Conservation (phyloP, 2,329 filamentous ascomycete species). For the Thermochaetoides dissita region DNA sequence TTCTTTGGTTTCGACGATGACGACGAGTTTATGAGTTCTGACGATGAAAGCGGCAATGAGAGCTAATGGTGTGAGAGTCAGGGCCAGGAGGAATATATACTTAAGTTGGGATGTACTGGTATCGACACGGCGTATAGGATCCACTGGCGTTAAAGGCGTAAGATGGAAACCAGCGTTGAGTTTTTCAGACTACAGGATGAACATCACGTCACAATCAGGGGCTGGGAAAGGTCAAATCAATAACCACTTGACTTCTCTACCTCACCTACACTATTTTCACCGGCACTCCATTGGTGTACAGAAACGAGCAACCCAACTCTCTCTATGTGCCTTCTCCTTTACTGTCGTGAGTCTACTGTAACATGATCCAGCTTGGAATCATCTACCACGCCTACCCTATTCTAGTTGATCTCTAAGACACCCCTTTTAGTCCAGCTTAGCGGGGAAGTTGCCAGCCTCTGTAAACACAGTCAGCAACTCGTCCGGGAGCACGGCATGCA, state of each 20-base stretch:
- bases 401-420: slow-evolving; percentile 3
- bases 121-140: background rate
- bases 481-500: no score
- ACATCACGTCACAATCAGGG: background rate
- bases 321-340: slow-evolving; percentile 17
- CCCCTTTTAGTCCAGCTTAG: slow-evolving; percentile 39
- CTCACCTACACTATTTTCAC: background rate
- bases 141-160: slow-evolving; percentile 1
- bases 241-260: background rate
- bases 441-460: slow-evolving; percentile 58
- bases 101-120: background rate
- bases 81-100: background rate
- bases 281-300: slow-evolving; percentile 4
- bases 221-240: background rate
- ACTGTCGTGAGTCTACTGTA: slow-evolving; percentile 14
- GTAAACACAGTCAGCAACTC: slow-evolving; percentile 8
- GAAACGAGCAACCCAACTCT: slow-evolving; percentile 4
- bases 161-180: background rate
- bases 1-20: slow-evolving; percentile 73
- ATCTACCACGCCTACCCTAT: no score
- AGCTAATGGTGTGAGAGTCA: slow-evolving; percentile 8
- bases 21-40: slow-evolving; percentile 59
- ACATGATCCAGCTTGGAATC: slow-evolving; percentile 7
- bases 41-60: slow-evolving; percentile 36
- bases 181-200: no score